Base-by-base conservation (phyloP, 495 filamentous ascomycete genomes). In the Penicillium verhagenii region DNA sequence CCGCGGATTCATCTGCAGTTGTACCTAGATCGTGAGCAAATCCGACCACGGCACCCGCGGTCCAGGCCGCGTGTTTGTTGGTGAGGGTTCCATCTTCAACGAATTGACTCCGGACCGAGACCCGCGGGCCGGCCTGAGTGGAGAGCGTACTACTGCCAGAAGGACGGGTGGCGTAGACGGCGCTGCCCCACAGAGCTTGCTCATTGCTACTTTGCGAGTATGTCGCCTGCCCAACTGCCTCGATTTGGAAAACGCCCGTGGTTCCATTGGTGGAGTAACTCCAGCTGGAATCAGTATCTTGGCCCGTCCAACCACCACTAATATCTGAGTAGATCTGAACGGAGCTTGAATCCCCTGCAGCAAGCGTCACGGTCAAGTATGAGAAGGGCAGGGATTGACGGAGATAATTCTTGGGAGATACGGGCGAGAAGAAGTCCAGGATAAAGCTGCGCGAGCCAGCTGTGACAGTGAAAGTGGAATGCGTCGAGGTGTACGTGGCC, bases 311-410 rank as follows among this genome's bases (percentile, higher is more conserved):
- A 31, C 66, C 65, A 20, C 69, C 56, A 49, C 79, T 75, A 45
- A 79, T 75, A 33, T 72, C 75, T 3, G 64, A 63, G 50, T 73
- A 74, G 5, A 79, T 58, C 54, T 79, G 76, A 7, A 79, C 62
- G 5, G 59, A 59, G 28, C 46, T 54, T 11, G 53, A 55, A 24
- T 52, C 63, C 18, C 60, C 55, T 10, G 52, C 62, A 9, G 59
- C 52, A 18, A 85, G 85, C 52, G 83, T 72, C 21, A 91, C 79
- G 10, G 82, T 86, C n/a, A 95, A 54, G 66, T 93, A 94, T 47
- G 82, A 80, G 31, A 87, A 90, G 11, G 90, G 90, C 25, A 93
- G 78, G 16, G 87, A 84, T 69, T 94, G 91, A 50, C 88, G 80
- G 38, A 91, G 67, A 13, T 87, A 89, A 39, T 89, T 91, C 1